These are phyloP conservation scores for Coffea canephora DNA, from an alignment of 257 asterid species.

Conservation along the genomic window DNA sequence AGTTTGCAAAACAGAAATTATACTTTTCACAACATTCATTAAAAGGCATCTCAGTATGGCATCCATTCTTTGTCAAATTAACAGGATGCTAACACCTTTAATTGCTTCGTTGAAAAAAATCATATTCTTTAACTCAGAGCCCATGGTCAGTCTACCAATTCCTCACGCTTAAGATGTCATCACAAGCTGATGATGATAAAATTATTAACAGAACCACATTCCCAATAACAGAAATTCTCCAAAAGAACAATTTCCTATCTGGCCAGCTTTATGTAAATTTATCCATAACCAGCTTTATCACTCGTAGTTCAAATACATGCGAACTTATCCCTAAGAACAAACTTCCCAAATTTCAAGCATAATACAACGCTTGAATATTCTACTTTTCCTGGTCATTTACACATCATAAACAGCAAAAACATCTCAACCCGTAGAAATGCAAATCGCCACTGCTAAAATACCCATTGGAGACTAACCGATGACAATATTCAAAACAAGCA, in stretches of 20 bases:
- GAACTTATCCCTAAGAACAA: too few species aligned
- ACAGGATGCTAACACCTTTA: not conserved
- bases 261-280: not conserved
- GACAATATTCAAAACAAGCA: too few species aligned
- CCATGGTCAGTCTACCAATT: not conserved
- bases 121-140: not conserved
- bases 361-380: not conserved
- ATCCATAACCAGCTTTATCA: not conserved
- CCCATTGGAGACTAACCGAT: too few species aligned
- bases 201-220: not conserved
- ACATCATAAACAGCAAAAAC: not conserved
- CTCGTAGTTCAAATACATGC: not conserved
- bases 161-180: not conserved
- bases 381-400: not conserved
- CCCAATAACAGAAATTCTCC: not conserved
- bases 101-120: not conserved
- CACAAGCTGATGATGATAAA: not conserved
- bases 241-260: not conserved
- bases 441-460: not conserved
- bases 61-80: not conserved
- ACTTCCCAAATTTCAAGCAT: not conserved
- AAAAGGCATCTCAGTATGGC: not conserved
- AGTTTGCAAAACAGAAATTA: conserved; percentile 3
- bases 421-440: not conserved
- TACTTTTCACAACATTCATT: not conserved